A percentile compares a stretch with the other conserved stretches of the same genome.
Evolutionary conservation across 176 grass and related monocot species (phyloP).

Genomic region (Triticum timopheevii): DNA sequence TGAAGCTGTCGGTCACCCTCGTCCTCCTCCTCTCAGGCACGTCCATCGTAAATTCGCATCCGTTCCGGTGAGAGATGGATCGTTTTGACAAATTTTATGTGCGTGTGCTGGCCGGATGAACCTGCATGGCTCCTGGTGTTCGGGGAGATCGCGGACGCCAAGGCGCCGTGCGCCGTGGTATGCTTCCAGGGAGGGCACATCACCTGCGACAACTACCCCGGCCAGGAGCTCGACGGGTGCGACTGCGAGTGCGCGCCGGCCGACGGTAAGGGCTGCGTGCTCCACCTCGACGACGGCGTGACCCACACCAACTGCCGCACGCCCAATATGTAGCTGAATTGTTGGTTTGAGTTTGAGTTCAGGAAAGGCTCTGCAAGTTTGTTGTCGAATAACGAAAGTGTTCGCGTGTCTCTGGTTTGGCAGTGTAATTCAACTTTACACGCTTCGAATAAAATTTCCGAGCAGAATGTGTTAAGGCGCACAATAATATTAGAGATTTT

Average conservation of each 20-base stretch:
- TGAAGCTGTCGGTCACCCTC: conserved; percentile 7
- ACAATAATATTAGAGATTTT: too few relatives aligned
- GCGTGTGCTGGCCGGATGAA: neutral
- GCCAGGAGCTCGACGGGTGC: conserved; percentile 38
- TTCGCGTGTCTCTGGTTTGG: neutral
- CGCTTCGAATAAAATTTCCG: neutral
- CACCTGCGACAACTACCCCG: conserved; percentile 39
- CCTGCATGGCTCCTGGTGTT: conserved; percentile 24
- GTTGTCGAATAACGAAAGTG: neutral
- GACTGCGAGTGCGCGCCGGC: conserved; percentile 31
- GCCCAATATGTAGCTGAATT: neutral
- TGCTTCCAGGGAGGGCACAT: conserved; percentile 46
- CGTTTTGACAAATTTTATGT: neutral
- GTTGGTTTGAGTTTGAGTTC: neutral
- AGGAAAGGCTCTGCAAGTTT: neutral
- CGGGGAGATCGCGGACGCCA: neutral
- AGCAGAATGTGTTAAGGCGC: too few relatives aligned
- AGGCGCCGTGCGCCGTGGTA: neutral
- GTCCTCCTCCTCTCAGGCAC: conserved; percentile 22
- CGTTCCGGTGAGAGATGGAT: neutral
- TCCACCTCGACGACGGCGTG: conserved; percentile 30
- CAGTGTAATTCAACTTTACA: neutral
- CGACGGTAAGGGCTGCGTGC: conserved; percentile 31
- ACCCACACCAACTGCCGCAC: neutral
- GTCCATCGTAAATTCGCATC: neutral